These are phyloP conservation scores for Bonia amplexicaulis DNA, from an alignment of 176 grass and related monocot species.

Conservation along the genomic window DNA sequence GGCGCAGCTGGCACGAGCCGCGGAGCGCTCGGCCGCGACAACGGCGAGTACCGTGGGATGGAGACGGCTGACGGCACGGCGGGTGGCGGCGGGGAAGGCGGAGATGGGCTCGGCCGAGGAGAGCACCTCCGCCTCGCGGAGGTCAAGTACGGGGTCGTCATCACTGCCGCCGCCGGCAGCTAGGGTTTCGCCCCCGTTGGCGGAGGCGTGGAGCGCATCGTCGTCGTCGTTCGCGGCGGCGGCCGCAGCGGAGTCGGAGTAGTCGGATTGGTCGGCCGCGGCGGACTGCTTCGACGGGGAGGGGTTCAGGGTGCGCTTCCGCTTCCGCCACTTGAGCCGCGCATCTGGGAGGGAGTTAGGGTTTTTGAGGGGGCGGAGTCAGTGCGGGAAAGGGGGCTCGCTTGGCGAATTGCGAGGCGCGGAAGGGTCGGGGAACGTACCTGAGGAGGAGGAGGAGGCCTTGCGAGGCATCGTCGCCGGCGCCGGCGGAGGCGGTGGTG, in stretches of 20 bases:
- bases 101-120: constrained; percentile 49
- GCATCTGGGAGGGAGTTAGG: constrained; percentile 57
- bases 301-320: constrained; percentile 48
- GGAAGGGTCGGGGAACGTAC: constrained; percentile 28
- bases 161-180: constrained; percentile 5
- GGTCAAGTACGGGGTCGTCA: constrained; percentile 53
- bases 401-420: background rate
- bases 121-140: constrained; percentile 70
- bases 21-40: constrained; percentile 58
- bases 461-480: constrained; percentile 65
- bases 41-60: constrained; percentile 68
- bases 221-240: constrained; percentile 16
- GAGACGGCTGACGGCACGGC: constrained; percentile 54
- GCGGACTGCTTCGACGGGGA: constrained; percentile 47
- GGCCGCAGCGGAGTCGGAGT: constrained; percentile 26
- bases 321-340: constrained; percentile 82
- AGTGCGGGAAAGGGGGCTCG: background rate
- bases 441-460: constrained; percentile 63
- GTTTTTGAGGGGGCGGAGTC: constrained; percentile 2
- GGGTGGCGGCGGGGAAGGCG: constrained; percentile 48
- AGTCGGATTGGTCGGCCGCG: constrained; percentile 26
- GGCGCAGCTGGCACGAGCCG: background rate
- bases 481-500: constrained; percentile 14
- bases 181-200: constrained; percentile 32
- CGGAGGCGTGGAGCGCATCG: constrained; percentile 7